phyloP scores from a whole-genome alignment of 2,329 filamentous ascomycete genomes.

The Penicillium sclerotigenum region DNA sequence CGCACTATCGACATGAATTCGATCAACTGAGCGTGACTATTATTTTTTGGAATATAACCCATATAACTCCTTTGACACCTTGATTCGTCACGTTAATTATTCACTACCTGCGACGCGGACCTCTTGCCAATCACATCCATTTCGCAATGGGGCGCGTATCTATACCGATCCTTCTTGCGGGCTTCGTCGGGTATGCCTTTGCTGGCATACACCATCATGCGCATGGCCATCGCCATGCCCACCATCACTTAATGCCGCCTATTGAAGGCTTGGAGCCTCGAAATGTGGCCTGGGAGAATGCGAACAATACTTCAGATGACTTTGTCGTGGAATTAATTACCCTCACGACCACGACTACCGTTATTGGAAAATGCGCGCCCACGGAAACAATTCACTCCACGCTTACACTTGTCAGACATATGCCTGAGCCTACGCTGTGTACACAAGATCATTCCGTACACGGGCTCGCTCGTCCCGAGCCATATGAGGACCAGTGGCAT shows the following conservation, averaged over 20 bases:
- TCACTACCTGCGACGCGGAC: not conserved
- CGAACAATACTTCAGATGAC: not conserved
- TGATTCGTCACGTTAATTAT: not conserved
- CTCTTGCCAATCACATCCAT: not conserved
- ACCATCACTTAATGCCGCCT: slow-evolving; percentile 3
- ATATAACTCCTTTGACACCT: not conserved
- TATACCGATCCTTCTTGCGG: slow-evolving; percentile 24
- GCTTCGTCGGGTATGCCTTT: slow-evolving; percentile 23
- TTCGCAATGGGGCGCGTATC: slow-evolving; percentile 32
- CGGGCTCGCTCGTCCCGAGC: not conserved
- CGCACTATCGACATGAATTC: not conserved
- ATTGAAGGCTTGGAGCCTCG: not conserved
- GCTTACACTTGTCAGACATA: not conserved
- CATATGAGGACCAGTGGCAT: not conserved
- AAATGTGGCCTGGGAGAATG: not conserved
- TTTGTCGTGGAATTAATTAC: slow-evolving; percentile 16
- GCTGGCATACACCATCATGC: slow-evolving; percentile 28
- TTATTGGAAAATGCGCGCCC: slow-evolving; percentile 11
- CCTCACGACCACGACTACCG: slow-evolving; percentile 15
- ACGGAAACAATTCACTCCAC: not conserved
- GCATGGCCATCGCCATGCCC: slow-evolving; percentile 15
- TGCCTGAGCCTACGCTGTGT: not conserved
- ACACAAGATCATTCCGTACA: not conserved
- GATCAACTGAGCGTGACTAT: not conserved
- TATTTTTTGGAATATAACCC: not conserved